phyloP scores from a whole-genome alignment of 352 stramenopile species.

The Pythium utonaiense region DNA sequence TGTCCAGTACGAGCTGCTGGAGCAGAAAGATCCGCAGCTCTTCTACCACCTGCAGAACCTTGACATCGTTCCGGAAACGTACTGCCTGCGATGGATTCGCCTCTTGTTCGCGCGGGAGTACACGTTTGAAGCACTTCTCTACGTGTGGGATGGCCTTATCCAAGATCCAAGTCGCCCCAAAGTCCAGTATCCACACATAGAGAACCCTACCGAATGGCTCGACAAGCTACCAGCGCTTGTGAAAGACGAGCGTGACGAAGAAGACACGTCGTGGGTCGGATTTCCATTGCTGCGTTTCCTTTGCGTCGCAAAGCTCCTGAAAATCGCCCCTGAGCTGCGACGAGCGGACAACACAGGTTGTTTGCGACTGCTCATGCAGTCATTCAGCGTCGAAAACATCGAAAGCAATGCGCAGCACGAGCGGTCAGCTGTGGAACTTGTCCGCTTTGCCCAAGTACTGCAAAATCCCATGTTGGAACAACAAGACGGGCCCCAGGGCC shows the following conservation, averaged over 20 bases:
- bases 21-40: constrained; percentile 77
- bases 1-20: constrained; percentile 72
- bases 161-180: constrained; percentile 26
- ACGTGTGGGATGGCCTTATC: constrained; percentile 74
- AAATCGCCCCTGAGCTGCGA: constrained; percentile 52
- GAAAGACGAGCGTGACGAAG: constrained; percentile 6
- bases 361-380: constrained; percentile 71
- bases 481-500: constrained; percentile 16
- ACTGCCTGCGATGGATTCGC: constrained; percentile 78
- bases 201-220: constrained; percentile 35
- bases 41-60: constrained; percentile 80
- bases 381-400: constrained; percentile 31
- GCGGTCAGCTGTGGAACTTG: constrained; percentile 28
- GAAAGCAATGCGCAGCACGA: constrained; percentile 8
- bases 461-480: constrained; percentile 56
- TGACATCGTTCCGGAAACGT: constrained; percentile 76
- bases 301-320: constrained; percentile 59
- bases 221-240: constrained; percentile 33
- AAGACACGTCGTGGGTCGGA: constrained; percentile 35
- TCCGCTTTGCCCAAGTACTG: constrained; percentile 49
- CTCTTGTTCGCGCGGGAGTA: constrained; percentile 80
- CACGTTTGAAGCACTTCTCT: constrained; percentile 50
- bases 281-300: constrained; percentile 73
- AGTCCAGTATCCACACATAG: constrained; percentile 38
- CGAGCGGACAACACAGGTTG: constrained; percentile 63